phyloP scores from a whole-genome alignment of 495 filamentous ascomycete genomes.

The Sordaria brevicollis region DNA sequence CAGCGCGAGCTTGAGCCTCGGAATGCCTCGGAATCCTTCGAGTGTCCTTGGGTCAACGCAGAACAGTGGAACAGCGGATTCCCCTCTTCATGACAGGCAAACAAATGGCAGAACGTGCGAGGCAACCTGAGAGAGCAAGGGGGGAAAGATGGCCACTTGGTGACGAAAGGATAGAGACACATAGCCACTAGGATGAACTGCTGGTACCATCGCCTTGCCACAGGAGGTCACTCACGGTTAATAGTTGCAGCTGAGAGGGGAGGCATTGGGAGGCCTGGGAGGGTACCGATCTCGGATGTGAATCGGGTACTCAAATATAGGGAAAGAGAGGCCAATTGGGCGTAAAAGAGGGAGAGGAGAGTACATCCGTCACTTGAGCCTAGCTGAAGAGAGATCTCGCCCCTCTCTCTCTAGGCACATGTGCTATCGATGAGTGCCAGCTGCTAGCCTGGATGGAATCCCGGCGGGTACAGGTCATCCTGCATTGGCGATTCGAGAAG shows the following conservation, averaged over 20 bases:
- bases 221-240: background rate
- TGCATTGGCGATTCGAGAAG: constrained; percentile 1
- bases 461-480: background rate
- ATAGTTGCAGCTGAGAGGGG: background rate
- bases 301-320: background rate
- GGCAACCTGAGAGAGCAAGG: background rate
- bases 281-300: background rate
- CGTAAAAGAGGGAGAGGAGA: background rate
- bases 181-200: background rate
- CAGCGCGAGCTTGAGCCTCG: background rate
- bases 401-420: background rate
- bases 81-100: background rate
- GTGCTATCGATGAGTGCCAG: background rate
- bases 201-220: background rate
- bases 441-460: background rate
- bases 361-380: background rate
- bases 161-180: background rate
- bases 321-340: background rate
- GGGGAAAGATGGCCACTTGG: background rate
- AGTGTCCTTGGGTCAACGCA: background rate
- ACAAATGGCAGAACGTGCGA: background rate
- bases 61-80: background rate
- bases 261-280: background rate
- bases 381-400: background rate
- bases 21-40: background rate